Percentiles rank a stretch among this genome's conserved stretches.
These are phyloP conservation scores for Mycena capillaripes DNA, from an alignment of 768 basidiomycete genomes.

Conservation along the genomic window DNA sequence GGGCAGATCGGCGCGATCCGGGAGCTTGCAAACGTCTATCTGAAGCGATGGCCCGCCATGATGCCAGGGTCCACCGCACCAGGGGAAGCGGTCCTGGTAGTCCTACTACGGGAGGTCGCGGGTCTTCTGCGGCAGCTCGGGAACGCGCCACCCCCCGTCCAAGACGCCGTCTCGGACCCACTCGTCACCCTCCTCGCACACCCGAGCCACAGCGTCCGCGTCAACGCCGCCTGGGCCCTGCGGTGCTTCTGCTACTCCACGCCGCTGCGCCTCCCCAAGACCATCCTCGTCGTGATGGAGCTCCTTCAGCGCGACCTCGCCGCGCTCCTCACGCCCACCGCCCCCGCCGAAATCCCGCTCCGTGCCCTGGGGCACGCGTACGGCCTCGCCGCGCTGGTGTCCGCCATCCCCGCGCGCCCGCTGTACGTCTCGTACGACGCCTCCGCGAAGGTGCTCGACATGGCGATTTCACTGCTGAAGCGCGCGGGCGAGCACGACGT, in stretches of 20 bases:
- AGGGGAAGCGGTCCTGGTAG: conserved; percentile 67
- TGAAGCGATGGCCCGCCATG: conserved; percentile 94
- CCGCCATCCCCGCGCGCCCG: conserved; percentile 88
- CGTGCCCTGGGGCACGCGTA: conserved; percentile 91
- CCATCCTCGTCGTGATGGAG: conserved; percentile 82
- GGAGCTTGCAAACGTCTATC: conserved; percentile 84
- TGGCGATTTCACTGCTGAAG: conserved; percentile 91
- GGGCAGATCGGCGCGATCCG: conserved; percentile 94
- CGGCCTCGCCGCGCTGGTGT: conserved; percentile 89
- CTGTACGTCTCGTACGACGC: conserved; percentile 97
- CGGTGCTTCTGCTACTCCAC: conserved; percentile 93
- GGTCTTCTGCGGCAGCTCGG: conserved; percentile 91
- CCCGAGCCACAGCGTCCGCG: conserved; percentile 88
- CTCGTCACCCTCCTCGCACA: conserved; percentile 86
- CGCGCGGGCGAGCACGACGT: conserved; percentile 93
- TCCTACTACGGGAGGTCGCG: conserved; percentile 87
- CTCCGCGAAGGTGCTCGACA: conserved; percentile 90
- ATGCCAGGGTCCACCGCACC: conserved; percentile 89
- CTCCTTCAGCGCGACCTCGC: conserved; percentile 86
- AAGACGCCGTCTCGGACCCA: conserved; percentile 89
- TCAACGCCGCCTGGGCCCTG: conserved; percentile 89
- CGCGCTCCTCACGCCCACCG: conserved; percentile 77
- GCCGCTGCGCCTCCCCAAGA: conserved; percentile 86
- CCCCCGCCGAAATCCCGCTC: conserved; percentile 76
- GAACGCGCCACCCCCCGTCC: conserved; percentile 89